A percentile compares a stretch with the other conserved stretches of the same genome.
Conservation (phyloP, 345 rosid species). For the Punica granatum region DNA sequence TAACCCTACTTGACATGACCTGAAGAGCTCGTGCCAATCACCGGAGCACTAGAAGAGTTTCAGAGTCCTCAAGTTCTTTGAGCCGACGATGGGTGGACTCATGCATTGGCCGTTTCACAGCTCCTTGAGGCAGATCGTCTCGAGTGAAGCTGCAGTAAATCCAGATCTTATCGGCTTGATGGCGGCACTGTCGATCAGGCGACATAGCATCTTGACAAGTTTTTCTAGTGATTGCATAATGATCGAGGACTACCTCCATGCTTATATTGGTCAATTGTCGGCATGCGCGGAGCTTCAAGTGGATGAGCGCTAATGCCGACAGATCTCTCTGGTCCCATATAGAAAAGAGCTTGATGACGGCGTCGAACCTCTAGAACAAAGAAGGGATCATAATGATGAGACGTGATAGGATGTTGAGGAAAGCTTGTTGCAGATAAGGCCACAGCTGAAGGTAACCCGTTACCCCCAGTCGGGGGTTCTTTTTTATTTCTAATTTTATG, state of each 20-base stretch:
- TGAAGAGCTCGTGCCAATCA: conserved; percentile 64
- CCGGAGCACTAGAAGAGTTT: conserved; percentile 81
- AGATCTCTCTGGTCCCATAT: conserved; percentile 78
- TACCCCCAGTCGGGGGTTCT: too few species aligned
- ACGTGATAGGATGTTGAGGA: conserved; percentile 61
- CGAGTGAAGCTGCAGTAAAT: conserved; percentile 46
- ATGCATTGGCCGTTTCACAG: conserved; percentile 69
- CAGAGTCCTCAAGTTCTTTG: conserved; percentile 51
- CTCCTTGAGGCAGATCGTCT: conserved; percentile 65
- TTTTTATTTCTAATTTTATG: too few species aligned
- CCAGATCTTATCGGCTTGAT: conserved; percentile 64
- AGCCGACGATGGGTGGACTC: conserved; percentile 53
- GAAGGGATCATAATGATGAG: conserved; percentile 37
- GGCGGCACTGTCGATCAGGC: conserved; percentile 42
- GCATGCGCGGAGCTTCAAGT: conserved; percentile 77
- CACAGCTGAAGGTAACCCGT: too few species aligned
- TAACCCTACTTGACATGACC: conserved; percentile 29
- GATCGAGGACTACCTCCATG: conserved; percentile 50
- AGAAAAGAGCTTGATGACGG: conserved; percentile 77
- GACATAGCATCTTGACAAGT: conserved; percentile 69
- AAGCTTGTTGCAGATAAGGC: conserved; percentile 74
- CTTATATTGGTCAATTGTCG: conserved; percentile 69
- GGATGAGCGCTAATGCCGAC: conserved; percentile 63
- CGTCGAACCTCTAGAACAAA: conserved; percentile 70
- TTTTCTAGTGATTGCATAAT: conserved; percentile 65